Evolutionary conservation across 495 filamentous ascomycete species (phyloP).

Genomic region (Lindgomyces ingoldianus): DNA sequence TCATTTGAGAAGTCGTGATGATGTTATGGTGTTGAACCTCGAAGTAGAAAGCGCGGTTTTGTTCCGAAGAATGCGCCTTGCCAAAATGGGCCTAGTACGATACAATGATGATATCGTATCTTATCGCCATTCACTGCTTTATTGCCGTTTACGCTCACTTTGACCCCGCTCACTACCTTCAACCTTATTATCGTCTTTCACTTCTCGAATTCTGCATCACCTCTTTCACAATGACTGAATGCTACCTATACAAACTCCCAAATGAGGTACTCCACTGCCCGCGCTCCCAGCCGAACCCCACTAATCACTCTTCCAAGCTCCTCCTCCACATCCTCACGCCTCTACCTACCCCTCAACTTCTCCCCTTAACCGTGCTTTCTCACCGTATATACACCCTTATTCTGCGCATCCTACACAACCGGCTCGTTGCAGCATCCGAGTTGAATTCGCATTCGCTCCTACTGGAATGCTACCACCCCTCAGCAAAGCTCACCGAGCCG

Average conservation of each 20-base stretch:
- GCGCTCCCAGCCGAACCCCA: neutral
- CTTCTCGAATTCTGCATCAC: neutral
- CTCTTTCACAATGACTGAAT: constrained; percentile 17
- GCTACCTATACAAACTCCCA: constrained; percentile 50
- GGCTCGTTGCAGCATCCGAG: constrained; percentile 58
- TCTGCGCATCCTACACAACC: constrained; percentile 65
- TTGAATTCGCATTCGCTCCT: constrained; percentile 65
- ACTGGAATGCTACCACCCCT: constrained; percentile 76
- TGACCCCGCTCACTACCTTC: neutral
- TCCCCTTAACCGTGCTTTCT: constrained; percentile 62
- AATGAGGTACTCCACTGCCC: constrained; percentile 49
- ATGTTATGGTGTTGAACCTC: constrained; percentile 4
- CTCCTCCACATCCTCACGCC: constrained; percentile 63
- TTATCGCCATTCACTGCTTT: constrained; percentile 8
- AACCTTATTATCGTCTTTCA: neutral
- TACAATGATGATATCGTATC: constrained; percentile 23
- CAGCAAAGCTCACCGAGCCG: constrained; percentile 65
- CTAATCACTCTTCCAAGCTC: constrained; percentile 52
- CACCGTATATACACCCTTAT: constrained; percentile 68
- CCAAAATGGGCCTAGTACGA: neutral
- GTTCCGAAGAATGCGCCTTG: neutral
- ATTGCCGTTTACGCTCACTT: neutral
- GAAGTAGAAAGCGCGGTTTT: constrained; percentile 1
- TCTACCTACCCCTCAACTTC: constrained; percentile 61
- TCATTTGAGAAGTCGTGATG: neutral